These are phyloP conservation scores for Cutaneotrichosporon cavernicola DNA, from an alignment of 1,284 basidiomycete genomes.

Conservation along the genomic window DNA sequence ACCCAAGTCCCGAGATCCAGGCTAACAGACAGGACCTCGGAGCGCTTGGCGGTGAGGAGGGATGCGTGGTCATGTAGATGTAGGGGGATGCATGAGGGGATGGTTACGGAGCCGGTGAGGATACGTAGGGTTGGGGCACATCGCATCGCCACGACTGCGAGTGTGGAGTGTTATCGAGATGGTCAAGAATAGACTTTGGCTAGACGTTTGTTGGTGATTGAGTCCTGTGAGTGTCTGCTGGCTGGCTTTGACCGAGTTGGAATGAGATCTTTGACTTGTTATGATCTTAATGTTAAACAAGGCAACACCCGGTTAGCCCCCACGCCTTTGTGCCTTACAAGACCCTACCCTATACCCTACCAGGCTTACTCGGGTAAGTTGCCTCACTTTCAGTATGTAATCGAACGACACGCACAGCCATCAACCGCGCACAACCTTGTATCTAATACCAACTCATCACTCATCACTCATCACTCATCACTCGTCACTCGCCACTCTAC, in stretches of 20 bases:
- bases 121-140: neutral
- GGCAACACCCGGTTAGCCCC: no score
- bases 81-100: conserved; percentile 2
- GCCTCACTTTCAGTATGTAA: no score
- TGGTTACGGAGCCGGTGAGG: neutral
- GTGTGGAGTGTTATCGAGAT: neutral
- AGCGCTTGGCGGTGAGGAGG: conserved; percentile 42
- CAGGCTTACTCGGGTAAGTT: no score
- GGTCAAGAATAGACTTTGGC: neutral
- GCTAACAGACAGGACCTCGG: conserved; percentile 41
- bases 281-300: no score
- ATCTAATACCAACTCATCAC: neutral
- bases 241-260: no score
- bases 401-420: neutral
- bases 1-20: neutral
- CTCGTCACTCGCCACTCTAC: neutral
- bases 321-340: no score
- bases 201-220: no score
- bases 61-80: conserved; percentile 41
- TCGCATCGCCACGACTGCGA: neutral
- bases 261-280: no score
- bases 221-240: no score
- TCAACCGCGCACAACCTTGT: neutral
- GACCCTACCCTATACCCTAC: no score
- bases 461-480: neutral